phyloP scores from a whole-genome alignment of 2,329 filamentous ascomycete genomes.

The Biscogniauxia marginata region DNA sequence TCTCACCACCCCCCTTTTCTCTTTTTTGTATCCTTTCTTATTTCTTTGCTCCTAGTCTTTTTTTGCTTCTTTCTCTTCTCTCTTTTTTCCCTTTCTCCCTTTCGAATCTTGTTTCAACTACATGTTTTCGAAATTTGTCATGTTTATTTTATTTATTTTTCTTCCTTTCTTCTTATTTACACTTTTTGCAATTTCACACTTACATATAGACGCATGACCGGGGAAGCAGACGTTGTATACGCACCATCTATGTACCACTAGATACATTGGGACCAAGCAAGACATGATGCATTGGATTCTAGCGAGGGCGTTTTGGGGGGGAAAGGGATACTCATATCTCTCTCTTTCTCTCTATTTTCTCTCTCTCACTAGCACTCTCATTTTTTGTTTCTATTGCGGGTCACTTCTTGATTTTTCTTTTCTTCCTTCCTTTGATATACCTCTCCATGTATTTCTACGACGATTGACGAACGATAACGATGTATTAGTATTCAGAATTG shows the following conservation, averaged over 20 bases:
- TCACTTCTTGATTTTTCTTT: neutral
- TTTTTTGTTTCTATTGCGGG: neutral
- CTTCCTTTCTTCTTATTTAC: conserved; percentile 8
- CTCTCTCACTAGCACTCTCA: too few relatives aligned
- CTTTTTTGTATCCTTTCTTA: conserved; percentile 2
- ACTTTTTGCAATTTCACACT: neutral
- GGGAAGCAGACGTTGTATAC: conserved; percentile 8
- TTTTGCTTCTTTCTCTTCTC: conserved; percentile 12
- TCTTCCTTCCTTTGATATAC: neutral
- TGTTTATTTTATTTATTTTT: conserved; percentile 1
- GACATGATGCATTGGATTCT: conserved; percentile 17
- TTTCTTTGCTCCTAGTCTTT: too few relatives aligned
- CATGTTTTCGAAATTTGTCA: neutral
- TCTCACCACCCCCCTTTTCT: conserved; percentile 21
- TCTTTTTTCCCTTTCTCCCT: conserved; percentile 16
- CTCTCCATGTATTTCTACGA: neutral
- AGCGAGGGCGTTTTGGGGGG: conserved; percentile 18
- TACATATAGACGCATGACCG: conserved; percentile 11
- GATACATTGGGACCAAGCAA: conserved; percentile 11
- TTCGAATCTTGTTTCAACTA: neutral
- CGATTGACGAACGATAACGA: neutral
- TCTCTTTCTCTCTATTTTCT: conserved; percentile 1
- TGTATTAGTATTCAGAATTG: neutral
- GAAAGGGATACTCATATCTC: conserved; percentile 1
- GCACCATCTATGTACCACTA: conserved; percentile 23